phyloP scores from a whole-genome alignment of 1,139 yeast species.

The Geotrichum carabidarum region DNA sequence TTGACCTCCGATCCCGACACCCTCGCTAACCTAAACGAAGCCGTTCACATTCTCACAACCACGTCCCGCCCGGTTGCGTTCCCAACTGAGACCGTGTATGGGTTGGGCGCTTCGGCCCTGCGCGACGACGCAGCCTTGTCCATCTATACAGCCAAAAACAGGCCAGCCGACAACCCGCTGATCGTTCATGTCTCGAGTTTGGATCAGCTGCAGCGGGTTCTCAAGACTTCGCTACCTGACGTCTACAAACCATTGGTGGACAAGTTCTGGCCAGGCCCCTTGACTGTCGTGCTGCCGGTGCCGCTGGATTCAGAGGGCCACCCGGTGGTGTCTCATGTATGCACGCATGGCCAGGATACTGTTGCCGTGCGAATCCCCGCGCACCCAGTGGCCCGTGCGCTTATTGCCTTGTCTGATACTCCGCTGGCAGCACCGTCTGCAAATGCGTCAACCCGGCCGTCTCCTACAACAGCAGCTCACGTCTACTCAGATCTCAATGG shows the following conservation, averaged over 20 bases:
- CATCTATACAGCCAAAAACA: constrained; percentile 79
- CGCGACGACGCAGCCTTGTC: constrained; percentile 65
- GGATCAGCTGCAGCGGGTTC: constrained; percentile 59
- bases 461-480: constrained; percentile 84
- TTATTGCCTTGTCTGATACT: constrained; percentile 76
- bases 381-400: constrained; percentile 84
- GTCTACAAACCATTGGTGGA: constrained; percentile 59
- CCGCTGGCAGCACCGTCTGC: constrained; percentile 98
- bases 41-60: constrained; percentile 51
- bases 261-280: constrained; percentile 93
- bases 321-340: constrained; percentile 59
- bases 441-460: constrained; percentile 90
- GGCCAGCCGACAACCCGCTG: constrained; percentile 93
- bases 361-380: constrained; percentile 88
- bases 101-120: constrained; percentile 84
- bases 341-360: constrained; percentile 83
- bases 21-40: constrained; percentile 45
- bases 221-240: constrained; percentile 56
- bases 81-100: constrained; percentile 96
- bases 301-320: constrained; percentile 29
- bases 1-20: constrained; percentile 9
- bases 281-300: constrained; percentile 77
- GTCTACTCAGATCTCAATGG: constrained; percentile 75
- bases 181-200: constrained; percentile 82
- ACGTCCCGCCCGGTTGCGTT: constrained; percentile 72